phyloP scores from a whole-genome alignment of 2,329 filamentous ascomycete genomes.

The Leptosphaerulina australis region DNA sequence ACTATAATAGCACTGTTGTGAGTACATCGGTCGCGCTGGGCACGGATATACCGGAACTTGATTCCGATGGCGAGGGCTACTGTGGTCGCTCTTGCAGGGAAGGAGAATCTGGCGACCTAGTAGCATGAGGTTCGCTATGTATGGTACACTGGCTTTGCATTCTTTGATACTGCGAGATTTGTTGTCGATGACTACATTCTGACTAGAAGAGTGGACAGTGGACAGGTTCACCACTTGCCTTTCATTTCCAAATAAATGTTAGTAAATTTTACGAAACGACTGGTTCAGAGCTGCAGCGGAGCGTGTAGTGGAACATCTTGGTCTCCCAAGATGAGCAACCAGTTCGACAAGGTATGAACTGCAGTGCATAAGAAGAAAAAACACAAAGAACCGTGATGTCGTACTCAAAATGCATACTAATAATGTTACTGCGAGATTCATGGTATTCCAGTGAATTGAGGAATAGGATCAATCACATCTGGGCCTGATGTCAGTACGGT shows the following conservation, averaged over 20 bases:
- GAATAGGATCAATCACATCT: no score
- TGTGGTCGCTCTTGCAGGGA: conserved; percentile 33
- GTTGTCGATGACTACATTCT: conserved; percentile 70
- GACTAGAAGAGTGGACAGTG: conserved; percentile 69
- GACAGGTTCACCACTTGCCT: conserved; percentile 72
- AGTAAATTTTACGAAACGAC: conserved; percentile 32
- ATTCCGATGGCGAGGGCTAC: conserved; percentile 51
- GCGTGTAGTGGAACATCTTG: conserved; percentile 57
- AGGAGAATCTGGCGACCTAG: conserved; percentile 70
- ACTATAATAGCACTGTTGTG: conserved; percentile 66
- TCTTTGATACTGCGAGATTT: conserved; percentile 61
- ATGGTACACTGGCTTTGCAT: conserved; percentile 67
- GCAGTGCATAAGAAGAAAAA: no score
- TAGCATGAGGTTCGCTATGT: conserved; percentile 63
- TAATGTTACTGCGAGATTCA: no score
- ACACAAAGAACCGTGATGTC: no score
- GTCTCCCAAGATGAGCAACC: conserved; percentile 55
- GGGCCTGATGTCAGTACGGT: no score
- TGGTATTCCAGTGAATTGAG: no score
- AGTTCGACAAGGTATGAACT: conserved; percentile 37
- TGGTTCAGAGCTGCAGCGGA: conserved; percentile 31
- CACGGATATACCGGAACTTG: conserved; percentile 63
- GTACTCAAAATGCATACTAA: no score
- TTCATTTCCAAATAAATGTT: conserved; percentile 27
- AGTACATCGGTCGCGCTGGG: conserved; percentile 67